Percentiles rank a stretch among this genome's conserved stretches.
Conservation (phyloP, 768 basidiomycete genomes). For the Dioszegia crocea region DNA sequence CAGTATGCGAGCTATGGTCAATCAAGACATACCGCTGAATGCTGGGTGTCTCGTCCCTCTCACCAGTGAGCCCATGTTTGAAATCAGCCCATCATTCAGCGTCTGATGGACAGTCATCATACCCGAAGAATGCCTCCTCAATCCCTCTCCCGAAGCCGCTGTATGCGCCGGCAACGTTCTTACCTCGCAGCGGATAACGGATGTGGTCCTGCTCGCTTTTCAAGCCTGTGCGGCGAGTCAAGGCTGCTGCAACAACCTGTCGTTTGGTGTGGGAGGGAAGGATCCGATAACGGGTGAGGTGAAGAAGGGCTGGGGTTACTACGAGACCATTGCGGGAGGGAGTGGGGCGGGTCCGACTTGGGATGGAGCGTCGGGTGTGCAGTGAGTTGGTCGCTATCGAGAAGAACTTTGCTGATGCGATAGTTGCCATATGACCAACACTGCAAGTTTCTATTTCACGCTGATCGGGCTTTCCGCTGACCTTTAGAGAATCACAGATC, state of each 20-base stretch:
- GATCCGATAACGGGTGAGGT: slow-evolving; percentile 65
- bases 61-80: slow-evolving; percentile 11
- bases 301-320: slow-evolving; percentile 63
- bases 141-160: slow-evolving; percentile 33
- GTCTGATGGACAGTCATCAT: slow-evolving; percentile 22
- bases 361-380: slow-evolving; percentile 90
- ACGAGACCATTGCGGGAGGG: slow-evolving; percentile 86
- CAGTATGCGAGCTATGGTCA: slow-evolving; percentile 31
- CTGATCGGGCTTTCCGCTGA: not conserved
- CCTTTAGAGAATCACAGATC: slow-evolving; percentile 55
- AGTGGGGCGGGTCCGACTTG: slow-evolving; percentile 83
- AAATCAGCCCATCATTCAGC: not conserved
- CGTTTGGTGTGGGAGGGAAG: slow-evolving; percentile 86
- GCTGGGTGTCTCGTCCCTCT: slow-evolving; percentile 82
- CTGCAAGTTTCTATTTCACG: slow-evolving; percentile 1
- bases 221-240: slow-evolving; percentile 39
- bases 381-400: slow-evolving; percentile 43
- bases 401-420: not conserved
- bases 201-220: slow-evolving; percentile 41
- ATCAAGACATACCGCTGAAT: slow-evolving; percentile 74
- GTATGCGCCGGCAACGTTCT: slow-evolving; percentile 38
- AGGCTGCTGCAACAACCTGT: slow-evolving; percentile 54
- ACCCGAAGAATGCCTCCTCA: slow-evolving; percentile 28
- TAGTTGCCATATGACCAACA: slow-evolving; percentile 20
- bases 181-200: slow-evolving; percentile 41